Percentiles rank a stretch among this genome's conserved stretches.
phyloP scores from a whole-genome alignment of 345 rosid species.

The Citrus cavaleriei region DNA sequence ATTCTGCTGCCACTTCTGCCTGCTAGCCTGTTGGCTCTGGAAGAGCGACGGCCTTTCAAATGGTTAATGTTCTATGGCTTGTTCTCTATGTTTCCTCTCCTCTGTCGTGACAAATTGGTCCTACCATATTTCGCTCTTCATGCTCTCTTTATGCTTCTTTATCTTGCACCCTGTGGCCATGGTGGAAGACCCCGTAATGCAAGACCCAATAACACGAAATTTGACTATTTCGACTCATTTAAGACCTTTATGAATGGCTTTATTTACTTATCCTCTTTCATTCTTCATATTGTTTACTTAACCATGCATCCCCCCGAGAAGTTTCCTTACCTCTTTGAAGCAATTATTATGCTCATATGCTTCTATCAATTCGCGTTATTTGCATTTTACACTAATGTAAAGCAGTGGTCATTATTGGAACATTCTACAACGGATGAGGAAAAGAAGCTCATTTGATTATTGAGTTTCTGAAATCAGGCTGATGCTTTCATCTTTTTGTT shows the following conservation, averaged over 20 bases:
- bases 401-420: slow-evolving; percentile 53
- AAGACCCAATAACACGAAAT: slow-evolving; percentile 17
- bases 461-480: background rate
- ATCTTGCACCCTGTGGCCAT: slow-evolving; percentile 38
- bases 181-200: slow-evolving; percentile 15
- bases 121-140: slow-evolving; percentile 54
- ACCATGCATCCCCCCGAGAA: slow-evolving; percentile 49
- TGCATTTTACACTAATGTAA: slow-evolving; percentile 45
- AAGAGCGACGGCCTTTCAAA: slow-evolving; percentile 45
- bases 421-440: slow-evolving; percentile 4
- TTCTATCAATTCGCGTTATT: slow-evolving; percentile 49
- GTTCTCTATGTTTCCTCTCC: slow-evolving; percentile 94
- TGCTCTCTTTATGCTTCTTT: slow-evolving; percentile 50
- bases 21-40: slow-evolving; percentile 68
- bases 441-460: slow-evolving; percentile 22
- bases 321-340: slow-evolving; percentile 71
- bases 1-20: slow-evolving; percentile 88
- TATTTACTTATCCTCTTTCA: slow-evolving; percentile 41
- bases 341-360: slow-evolving; percentile 68
- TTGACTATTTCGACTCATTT: slow-evolving; percentile 14
- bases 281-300: slow-evolving; percentile 64
- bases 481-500: background rate
- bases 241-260: slow-evolving; percentile 22
- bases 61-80: slow-evolving; percentile 62
- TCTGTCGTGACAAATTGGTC: slow-evolving; percentile 69